Conservation (phyloP, 108 stramenopile genomes). For the Phaeodactylum tricornutum region DNA sequence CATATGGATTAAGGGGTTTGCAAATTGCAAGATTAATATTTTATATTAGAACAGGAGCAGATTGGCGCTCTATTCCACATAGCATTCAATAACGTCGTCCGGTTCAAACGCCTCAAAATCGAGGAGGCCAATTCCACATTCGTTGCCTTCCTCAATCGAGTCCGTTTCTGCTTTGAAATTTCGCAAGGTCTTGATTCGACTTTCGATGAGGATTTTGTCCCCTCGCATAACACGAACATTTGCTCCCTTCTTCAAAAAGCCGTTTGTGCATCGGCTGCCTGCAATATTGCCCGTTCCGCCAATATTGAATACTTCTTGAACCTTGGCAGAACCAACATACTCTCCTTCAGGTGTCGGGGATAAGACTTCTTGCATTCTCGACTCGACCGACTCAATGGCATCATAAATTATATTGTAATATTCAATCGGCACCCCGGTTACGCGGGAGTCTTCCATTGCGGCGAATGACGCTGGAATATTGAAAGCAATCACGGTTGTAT, state of each 20-base stretch:
- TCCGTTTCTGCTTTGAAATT: slow-evolving; percentile 92
- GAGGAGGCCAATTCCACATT: slow-evolving; percentile 90
- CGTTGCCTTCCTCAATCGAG: slow-evolving; percentile 74
- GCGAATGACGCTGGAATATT: slow-evolving; percentile 78
- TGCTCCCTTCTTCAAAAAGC: slow-evolving; percentile 75
- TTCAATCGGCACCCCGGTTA: slow-evolving; percentile 67
- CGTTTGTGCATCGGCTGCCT: slow-evolving; percentile 87
- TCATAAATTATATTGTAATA: slow-evolving; percentile 93
- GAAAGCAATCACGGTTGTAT: slow-evolving; percentile 88
- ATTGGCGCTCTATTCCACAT: too few relatives aligned
- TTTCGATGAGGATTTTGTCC: slow-evolving; percentile 83
- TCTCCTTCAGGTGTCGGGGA: slow-evolving; percentile 92
- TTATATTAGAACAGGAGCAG: too few relatives aligned
- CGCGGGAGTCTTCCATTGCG: slow-evolving; percentile 86
- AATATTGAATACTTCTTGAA: slow-evolving; percentile 94
- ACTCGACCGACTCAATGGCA: slow-evolving; percentile 89
- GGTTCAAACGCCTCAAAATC: slow-evolving; percentile 88
- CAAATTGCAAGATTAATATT: slow-evolving; percentile 9
- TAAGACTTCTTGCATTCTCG: slow-evolving; percentile 83
- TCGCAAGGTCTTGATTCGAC: slow-evolving; percentile 77
- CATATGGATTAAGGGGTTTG: neutral
- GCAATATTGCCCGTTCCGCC: slow-evolving; percentile 91
- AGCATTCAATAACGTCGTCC: slow-evolving; percentile 95
- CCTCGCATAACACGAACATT: slow-evolving; percentile 91
- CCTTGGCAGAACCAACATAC: slow-evolving; percentile 77